phyloP scores from a whole-genome alignment of 495 filamentous ascomycete species.

The Penicillium lividum region DNA sequence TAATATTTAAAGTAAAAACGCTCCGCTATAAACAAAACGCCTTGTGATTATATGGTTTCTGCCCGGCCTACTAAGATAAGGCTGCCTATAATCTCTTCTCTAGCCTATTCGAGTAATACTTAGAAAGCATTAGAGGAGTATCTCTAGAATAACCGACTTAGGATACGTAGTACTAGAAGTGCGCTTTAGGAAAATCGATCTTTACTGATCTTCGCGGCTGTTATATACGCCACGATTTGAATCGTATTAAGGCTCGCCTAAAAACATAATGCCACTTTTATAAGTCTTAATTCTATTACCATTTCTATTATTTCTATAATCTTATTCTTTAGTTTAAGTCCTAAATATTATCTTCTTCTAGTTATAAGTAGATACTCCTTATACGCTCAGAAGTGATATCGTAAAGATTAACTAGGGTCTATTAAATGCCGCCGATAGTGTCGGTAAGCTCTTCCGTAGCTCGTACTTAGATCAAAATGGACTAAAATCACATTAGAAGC shows the following conservation, averaged over 20 bases:
- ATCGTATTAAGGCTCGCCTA: too few relatives aligned
- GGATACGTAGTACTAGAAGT: not conserved
- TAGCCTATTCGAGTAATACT: not conserved
- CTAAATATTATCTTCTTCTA: not conserved
- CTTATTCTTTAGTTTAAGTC: not conserved
- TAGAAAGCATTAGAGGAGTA: not conserved
- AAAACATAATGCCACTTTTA: too few relatives aligned
- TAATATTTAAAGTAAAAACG: not conserved
- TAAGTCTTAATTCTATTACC: not conserved
- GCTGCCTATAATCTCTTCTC: not conserved
- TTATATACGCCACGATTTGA: too few relatives aligned
- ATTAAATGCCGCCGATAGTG: not conserved
- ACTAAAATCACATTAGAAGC: not conserved
- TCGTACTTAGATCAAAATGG: not conserved
- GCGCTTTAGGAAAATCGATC: not conserved
- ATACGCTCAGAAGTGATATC: too few relatives aligned
- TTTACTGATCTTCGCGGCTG: not conserved
- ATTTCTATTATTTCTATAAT: not conserved
- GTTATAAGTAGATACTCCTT: not conserved
- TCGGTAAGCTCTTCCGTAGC: not conserved
- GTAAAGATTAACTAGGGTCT: not conserved
- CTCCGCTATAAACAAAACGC: not conserved
- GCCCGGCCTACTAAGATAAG: not conserved
- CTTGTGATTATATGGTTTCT: not conserved
- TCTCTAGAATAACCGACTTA: not conserved